Conservation (phyloP, 176 grass and related monocot species). For the Tillandsia leiboldiana region DNA sequence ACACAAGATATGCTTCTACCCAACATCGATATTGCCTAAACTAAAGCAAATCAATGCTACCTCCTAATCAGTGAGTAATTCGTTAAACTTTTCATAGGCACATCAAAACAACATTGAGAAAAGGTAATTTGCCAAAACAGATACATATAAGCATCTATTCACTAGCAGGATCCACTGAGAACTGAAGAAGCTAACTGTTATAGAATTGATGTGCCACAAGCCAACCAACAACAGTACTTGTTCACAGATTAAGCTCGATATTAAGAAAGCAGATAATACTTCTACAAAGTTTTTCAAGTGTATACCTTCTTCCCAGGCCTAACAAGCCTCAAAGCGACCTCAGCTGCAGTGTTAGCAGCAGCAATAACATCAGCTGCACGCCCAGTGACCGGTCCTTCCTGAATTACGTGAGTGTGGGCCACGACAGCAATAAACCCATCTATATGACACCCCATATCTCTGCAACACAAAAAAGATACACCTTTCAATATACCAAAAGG, state of each 20-base stretch:
- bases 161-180: too few species aligned
- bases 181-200: too few species aligned
- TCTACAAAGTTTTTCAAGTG: not conserved
- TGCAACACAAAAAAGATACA: constrained; percentile 22
- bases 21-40: too few species aligned
- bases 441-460: constrained; percentile 97
- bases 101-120: too few species aligned
- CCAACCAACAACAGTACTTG: not conserved
- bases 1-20: too few species aligned
- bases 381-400: constrained; percentile 57
- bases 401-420: constrained; percentile 83
- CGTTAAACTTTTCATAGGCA: too few species aligned
- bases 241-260: not conserved
- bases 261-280: not conserved
- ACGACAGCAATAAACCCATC: constrained; percentile 99
- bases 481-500: not conserved
- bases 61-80: too few species aligned
- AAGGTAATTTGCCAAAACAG: too few species aligned
- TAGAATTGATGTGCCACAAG: not conserved
- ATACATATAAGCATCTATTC: too few species aligned
- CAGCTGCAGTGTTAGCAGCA: constrained; percentile 86
- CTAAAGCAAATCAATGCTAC: too few species aligned
- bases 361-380: constrained; percentile 83
- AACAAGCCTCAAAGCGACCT: constrained; percentile 84
- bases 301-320: constrained; percentile 93